These are phyloP conservation scores for Scenedesmus sp. DNA, from an alignment of 163 green algal species.

Conservation along the genomic window DNA sequence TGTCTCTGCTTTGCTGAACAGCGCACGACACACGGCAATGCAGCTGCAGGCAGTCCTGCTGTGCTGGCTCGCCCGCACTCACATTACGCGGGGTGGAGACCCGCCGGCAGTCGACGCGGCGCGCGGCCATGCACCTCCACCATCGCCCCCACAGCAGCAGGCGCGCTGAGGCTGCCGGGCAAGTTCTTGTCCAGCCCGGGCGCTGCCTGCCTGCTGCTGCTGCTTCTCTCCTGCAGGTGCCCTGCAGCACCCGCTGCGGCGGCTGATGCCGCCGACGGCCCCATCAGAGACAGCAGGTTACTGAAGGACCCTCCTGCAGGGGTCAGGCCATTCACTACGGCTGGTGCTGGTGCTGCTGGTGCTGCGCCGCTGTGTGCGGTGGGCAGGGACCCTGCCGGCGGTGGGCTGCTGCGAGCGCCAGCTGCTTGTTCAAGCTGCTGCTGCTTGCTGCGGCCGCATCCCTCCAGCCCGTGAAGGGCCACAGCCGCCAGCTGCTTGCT, in stretches of 20 bases:
- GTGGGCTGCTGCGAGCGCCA: conserved; percentile 8
- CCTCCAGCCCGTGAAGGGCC: conserved; percentile 63
- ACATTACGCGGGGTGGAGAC: not conserved
- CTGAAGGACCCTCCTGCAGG: conserved; percentile 40
- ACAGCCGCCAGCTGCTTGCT: conserved; percentile 67
- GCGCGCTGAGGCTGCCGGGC: not conserved
- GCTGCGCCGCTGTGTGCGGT: not conserved
- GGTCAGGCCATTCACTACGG: not conserved
- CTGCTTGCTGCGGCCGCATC: conserved; percentile 10
- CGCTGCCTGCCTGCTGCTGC: conserved; percentile 9
- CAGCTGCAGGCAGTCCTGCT: not conserved
- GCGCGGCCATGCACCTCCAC: not conserved
- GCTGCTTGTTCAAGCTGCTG: conserved; percentile 23
- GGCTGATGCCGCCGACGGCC: not conserved
- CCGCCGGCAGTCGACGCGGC: not conserved
- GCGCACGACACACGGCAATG: not conserved
- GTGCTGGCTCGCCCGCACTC: not conserved
- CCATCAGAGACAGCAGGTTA: conserved; percentile 32
- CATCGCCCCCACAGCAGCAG: not conserved
- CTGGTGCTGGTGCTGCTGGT: conserved; percentile 24
- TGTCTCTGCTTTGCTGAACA: not conserved
- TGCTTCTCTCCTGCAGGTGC: not conserved
- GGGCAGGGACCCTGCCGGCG: not conserved
- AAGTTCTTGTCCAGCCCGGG: not conserved
- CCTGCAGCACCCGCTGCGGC: not conserved